Base-by-base conservation (phyloP, 176 grass and related monocot species). In the Triticum urartu region DNA sequence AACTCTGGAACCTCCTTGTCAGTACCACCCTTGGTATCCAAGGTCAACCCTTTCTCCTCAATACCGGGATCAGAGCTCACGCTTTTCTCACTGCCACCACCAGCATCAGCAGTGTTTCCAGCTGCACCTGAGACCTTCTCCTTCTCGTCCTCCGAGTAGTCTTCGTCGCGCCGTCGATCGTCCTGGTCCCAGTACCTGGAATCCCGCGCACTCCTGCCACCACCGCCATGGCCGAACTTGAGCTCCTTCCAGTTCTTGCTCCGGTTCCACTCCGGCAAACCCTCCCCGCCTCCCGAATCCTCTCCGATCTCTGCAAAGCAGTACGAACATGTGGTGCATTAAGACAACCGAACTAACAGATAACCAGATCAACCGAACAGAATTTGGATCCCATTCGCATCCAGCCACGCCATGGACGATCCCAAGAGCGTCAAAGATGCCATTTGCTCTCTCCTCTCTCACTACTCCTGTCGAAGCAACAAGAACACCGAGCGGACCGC, bases 101-200 rank as follows among this genome's bases (percentile, higher is more conserved):
- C 40, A 33, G 76, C 76, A 69, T 91, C 70, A 1, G 22, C 6
- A 0, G 83, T 18, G 35, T 66, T 87, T 33, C 78, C 93, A 75
- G 26, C 69, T 43, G 59, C 61, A 71, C 67, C 81, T 0, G 85
- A 90, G 64, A 86, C 34, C 79, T 84, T 87, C 3, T 92, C 89
- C 64, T 87, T 93, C 78, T 90, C 93, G 9, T 94, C 92, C 86
- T 92, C 90, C 0, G 80, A 79, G 68, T 92, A 98, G 77, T 91
- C 93, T 68, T 84, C 90, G 2, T 94, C 94, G 5, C 92, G 89
- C 65, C 92, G 80, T 83, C 94, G 81, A 77, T 96, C 94, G 58
- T 99, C 94, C 76, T 73, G 24, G 73, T 96, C 94, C 90, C 97
- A 94, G 75, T 94, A 90, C 85, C 97, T 94, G 14, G 97, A 99